Evolutionary conservation across 2,329 filamentous ascomycete genomes (phyloP).

Genomic region (Penicillium sp.): DNA sequence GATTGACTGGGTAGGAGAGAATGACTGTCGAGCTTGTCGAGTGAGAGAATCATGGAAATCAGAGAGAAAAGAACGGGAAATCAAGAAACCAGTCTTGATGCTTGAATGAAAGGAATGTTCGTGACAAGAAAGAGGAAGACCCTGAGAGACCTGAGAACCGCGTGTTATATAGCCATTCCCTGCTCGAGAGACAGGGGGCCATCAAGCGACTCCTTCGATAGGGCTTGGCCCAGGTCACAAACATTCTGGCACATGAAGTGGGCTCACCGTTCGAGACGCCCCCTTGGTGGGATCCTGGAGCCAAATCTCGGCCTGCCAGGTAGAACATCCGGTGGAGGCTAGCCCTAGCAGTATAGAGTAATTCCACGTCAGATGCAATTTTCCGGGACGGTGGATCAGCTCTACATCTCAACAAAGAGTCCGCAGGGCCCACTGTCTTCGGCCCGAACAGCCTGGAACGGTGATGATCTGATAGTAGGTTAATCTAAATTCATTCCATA

Average conservation of each 20-base stretch:
- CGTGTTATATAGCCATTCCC: background rate
- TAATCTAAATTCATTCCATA: conserved; percentile 7
- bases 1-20: conserved; percentile 15
- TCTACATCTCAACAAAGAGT: conserved; percentile 7
- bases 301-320: conserved; percentile 4
- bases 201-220: conserved; percentile 6
- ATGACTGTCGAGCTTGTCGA: conserved; percentile 27
- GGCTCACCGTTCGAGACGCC: conserved; percentile 10
- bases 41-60: conserved; percentile 17
- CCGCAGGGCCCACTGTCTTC: conserved; percentile 6
- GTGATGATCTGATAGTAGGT: conserved; percentile 3
- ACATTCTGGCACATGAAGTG: conserved; percentile 19
- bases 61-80: conserved; percentile 16
- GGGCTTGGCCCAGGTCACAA: conserved; percentile 5
- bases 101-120: conserved; percentile 16
- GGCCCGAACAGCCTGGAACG: conserved; percentile 8
- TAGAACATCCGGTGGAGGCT: conserved; percentile 7
- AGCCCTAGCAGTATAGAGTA: conserved; percentile 1
- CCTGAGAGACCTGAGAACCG: background rate
- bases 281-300: conserved; percentile 1
- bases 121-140: conserved; percentile 5
- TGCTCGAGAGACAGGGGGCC: too few relatives aligned
- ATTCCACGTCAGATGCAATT: too few relatives aligned
- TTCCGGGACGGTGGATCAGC: conserved; percentile 7
- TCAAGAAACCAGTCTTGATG: conserved; percentile 27